Percentiles rank a stretch among this genome's conserved stretches.
Conservation (phyloP, 75 land plant genomes). For the Sequoiadendron giganteum region DNA sequence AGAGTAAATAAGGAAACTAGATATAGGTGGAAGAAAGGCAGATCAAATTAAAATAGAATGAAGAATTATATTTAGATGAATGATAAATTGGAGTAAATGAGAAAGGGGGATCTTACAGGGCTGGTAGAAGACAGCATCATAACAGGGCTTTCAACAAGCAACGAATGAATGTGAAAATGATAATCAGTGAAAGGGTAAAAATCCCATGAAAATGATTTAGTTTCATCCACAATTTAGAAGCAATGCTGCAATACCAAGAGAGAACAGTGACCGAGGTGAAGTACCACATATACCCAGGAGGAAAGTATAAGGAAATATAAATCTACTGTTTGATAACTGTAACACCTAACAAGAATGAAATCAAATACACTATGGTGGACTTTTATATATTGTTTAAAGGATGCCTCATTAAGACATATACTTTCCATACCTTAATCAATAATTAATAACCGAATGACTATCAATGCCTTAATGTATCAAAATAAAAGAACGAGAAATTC, state of each 20-base stretch:
- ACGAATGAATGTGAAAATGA: neutral
- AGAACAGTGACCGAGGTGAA: neutral
- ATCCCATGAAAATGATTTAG: neutral
- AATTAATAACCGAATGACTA: no score
- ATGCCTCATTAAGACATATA: neutral
- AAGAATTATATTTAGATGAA: neutral
- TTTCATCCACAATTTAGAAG: neutral
- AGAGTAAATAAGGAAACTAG: neutral
- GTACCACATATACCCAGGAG: neutral
- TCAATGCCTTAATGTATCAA: no score
- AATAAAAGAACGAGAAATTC: no score
- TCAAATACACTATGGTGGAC: neutral
- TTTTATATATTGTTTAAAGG: neutral
- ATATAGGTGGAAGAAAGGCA: neutral
- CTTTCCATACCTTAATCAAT: neutral
- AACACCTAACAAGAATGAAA: neutral
- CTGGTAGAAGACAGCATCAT: neutral
- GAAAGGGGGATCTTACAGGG: neutral
- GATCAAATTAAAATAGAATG: neutral
- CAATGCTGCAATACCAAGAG: neutral
- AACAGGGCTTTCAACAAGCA: neutral
- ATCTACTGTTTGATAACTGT: neutral
- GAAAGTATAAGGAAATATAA: neutral
- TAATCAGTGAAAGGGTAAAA: neutral
- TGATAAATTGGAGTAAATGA: neutral